phyloP scores from a whole-genome alignment of 495 filamentous ascomycete genomes.

The Staphylotrichum tortipilum region DNA sequence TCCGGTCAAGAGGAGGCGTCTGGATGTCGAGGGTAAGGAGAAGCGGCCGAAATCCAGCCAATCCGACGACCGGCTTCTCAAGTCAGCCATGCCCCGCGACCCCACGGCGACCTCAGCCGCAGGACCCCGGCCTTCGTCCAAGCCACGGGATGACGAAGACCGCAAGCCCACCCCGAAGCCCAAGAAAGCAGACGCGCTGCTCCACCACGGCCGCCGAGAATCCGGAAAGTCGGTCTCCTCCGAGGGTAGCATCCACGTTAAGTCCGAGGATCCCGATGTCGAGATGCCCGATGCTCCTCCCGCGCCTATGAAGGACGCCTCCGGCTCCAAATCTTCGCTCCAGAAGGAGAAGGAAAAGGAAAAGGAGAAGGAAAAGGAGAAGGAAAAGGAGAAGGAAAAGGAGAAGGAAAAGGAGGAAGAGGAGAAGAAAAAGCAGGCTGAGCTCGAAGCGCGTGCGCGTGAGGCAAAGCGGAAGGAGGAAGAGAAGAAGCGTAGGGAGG shows the following conservation, averaged over 20 bases:
- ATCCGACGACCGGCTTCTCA: conserved; percentile 34
- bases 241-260: conserved; percentile 40
- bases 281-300: conserved; percentile 39
- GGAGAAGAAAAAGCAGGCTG: conserved; percentile 34
- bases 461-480: conserved; percentile 22
- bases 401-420: conserved; percentile 42
- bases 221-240: conserved; percentile 27
- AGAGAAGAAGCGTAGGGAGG: conserved; percentile 21
- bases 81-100: conserved; percentile 30
- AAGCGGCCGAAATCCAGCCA: conserved; percentile 30
- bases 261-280: conserved; percentile 39
- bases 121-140: conserved; percentile 13
- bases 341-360: conserved; percentile 38
- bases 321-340: conserved; percentile 32
- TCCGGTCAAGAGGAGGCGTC: conserved; percentile 40
- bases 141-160: conserved; percentile 33
- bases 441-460: conserved; percentile 22
- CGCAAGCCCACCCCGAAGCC: conserved; percentile 28
- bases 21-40: conserved; percentile 40
- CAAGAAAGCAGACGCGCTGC: conserved; percentile 23
- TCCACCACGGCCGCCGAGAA: conserved; percentile 30
- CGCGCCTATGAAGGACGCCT: conserved; percentile 12
- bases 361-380: conserved; percentile 27
- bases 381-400: conserved; percentile 32
- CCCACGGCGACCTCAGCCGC: conserved; percentile 14